phyloP scores from a whole-genome alignment of 345 rosid species.

The Hibiscus syriacus region DNA sequence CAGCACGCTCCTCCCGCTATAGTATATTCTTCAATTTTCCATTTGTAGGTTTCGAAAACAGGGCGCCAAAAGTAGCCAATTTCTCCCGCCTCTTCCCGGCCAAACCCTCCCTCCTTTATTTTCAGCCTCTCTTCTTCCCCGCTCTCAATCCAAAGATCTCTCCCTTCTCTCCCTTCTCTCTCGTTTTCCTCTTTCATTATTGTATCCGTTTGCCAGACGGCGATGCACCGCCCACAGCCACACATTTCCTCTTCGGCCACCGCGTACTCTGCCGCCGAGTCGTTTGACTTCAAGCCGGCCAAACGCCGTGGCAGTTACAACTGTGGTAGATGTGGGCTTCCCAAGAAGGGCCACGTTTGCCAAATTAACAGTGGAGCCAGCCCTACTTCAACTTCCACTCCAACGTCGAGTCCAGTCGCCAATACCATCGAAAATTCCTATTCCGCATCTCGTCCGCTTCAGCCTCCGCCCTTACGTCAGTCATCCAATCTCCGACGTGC shows the following conservation, averaged over 20 bases:
- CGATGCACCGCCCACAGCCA: conserved; percentile 37
- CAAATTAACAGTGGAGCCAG: conserved; percentile 11
- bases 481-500: conserved; percentile 70
- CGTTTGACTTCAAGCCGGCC: conserved; percentile 37
- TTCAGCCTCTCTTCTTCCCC: conserved; percentile 6
- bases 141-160: neutral
- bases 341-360: conserved; percentile 89
- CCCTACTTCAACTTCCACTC: conserved; percentile 16
- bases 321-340: conserved; percentile 96
- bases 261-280: conserved; percentile 22
- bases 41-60: conserved; percentile 20
- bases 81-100: conserved; percentile 50
- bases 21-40: neutral
- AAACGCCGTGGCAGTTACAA: conserved; percentile 83
- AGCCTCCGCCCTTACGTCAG: conserved; percentile 37
- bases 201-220: neutral
- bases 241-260: conserved; percentile 43
- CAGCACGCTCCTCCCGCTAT: conserved; percentile 18
- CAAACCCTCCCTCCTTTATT: conserved; percentile 23
- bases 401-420: conserved; percentile 27
- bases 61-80: conserved; percentile 56
- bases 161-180: neutral
- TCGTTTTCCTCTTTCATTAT: neutral
- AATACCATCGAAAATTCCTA: conserved; percentile 18
- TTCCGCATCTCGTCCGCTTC: conserved; percentile 22